phyloP scores from a whole-genome alignment of 2,329 filamentous ascomycete species.

The Aureobasidium pullulans region DNA sequence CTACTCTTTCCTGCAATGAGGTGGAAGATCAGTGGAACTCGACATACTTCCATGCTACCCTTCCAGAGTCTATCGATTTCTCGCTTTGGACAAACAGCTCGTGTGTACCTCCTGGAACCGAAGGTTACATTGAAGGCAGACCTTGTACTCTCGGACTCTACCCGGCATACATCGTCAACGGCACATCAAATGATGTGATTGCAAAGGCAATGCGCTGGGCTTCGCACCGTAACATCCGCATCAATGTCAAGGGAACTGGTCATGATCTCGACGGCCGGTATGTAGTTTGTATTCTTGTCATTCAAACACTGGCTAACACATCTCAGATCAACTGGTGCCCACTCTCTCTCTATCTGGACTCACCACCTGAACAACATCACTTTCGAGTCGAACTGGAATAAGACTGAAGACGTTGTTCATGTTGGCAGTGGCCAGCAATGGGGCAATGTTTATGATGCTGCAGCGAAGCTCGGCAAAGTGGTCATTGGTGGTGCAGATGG shows the following conservation, averaged over 20 bases:
- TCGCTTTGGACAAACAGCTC: background rate
- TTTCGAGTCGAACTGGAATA: background rate
- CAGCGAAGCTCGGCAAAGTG: background rate
- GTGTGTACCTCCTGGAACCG: background rate
- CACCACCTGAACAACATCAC: background rate
- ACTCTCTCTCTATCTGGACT: background rate
- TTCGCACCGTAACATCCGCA: background rate
- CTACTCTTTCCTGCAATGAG: background rate
- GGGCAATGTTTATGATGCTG: background rate
- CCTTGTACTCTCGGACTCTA: background rate
- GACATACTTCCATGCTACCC: background rate
- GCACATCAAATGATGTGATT: background rate
- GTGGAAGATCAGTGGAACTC: background rate
- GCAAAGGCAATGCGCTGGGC: background rate
- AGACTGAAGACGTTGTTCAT: background rate
- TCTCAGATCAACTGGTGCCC: background rate
- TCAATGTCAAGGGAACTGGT: background rate
- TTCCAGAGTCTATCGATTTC: background rate
- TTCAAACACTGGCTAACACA: background rate
- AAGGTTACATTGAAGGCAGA: background rate
- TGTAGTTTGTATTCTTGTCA: background rate
- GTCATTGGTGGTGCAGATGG: background rate
- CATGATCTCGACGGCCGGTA: background rate
- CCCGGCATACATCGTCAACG: background rate
- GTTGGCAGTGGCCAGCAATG: background rate